Base-by-base conservation (phyloP, 305 asterid species). In the Withania somnifera region DNA sequence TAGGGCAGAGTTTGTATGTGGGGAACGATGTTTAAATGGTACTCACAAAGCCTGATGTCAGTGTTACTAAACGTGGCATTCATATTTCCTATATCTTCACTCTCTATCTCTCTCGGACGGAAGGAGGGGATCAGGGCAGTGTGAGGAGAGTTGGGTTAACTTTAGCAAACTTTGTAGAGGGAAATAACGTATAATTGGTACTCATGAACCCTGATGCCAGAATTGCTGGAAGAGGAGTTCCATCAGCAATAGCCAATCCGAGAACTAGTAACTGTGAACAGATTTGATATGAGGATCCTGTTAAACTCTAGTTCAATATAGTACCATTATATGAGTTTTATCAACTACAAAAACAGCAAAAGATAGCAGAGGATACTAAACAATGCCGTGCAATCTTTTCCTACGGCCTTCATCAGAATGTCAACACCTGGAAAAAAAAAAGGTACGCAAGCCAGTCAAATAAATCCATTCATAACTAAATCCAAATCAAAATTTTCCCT, bases 301-400 rank as follows among this genome's bases (percentile, higher is more conserved):
- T 50, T 8, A 50, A 75, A 75, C 28, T 73, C 20, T 73, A 47
- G 42, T 26, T 47, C 26, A 73, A 26, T 45, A 10, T 15, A 75
- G 45, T 15, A 75, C 28, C n/a, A 19, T 30, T 73, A 8, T 26
- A 47, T 73, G 79, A 73, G 42, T 50, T 0, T 24, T 20, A 52
- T 11, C 40, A 81, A 81, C 79, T 53, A 52, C 19, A 2, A 75
- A 73, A 75, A 50, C 38, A 75, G 6, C 50, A 77, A 83, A 34
- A 17, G 36, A 28, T 68, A 56, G 10, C 6, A 38, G 86, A 94
- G 98, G 98, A 93, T 95, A 95, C 98, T 95, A 89, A 95, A 93
- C 87, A 95, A 89, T 68, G 95, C 83, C 42, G 98, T 95, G 91
- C 99, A 95, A 86, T 95, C 99, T 87, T 89, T 95, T 81, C 99